Percentiles rank a stretch among this genome's conserved stretches.
Evolutionary conservation across 2,329 filamentous ascomycete genomes (phyloP).

Genomic region (Passalora sequoiae): DNA sequence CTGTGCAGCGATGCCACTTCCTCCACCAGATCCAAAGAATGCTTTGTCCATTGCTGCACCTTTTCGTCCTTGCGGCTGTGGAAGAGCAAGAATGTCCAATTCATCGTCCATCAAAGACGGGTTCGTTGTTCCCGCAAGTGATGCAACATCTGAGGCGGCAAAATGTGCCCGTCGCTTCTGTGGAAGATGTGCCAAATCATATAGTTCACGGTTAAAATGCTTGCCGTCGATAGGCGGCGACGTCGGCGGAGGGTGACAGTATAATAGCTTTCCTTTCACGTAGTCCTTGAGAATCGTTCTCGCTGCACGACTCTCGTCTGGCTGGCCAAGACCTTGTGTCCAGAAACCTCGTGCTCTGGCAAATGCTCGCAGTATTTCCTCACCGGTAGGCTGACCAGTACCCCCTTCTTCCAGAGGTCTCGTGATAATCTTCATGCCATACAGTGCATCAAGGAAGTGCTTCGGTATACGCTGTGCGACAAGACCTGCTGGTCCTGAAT

Average conservation of each 20-base stretch:
- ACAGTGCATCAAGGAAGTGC: constrained; percentile 82
- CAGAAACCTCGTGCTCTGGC: constrained; percentile 85
- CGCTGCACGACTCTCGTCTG: constrained; percentile 87
- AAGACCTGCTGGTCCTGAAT: constrained; percentile 76
- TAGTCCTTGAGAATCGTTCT: constrained; percentile 93
- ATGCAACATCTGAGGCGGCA: constrained; percentile 41
- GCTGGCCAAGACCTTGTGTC: constrained; percentile 76
- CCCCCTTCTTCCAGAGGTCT: constrained; percentile 86
- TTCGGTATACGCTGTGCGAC: constrained; percentile 83
- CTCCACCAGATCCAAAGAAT: constrained; percentile 72
- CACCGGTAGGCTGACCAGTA: constrained; percentile 75
- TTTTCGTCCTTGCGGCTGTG: constrained; percentile 58
- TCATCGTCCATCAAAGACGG: constrained; percentile 41
- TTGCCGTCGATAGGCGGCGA: constrained; percentile 59
- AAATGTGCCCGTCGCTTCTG: constrained; percentile 69
- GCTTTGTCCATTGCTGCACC: constrained; percentile 73
- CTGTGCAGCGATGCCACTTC: constrained; percentile 61
- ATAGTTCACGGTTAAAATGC: constrained; percentile 85
- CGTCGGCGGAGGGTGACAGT: constrained; percentile 77
- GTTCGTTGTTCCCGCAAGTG: constrained; percentile 33
- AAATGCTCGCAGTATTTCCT: constrained; percentile 80
- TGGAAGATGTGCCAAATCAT: constrained; percentile 75
- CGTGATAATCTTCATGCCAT: constrained; percentile 82
- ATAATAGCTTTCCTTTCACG: constrained; percentile 90
- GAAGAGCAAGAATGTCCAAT: constrained; percentile 46